Conservation (phyloP, 495 filamentous ascomycete species). For the Penicillium nucicola region DNA sequence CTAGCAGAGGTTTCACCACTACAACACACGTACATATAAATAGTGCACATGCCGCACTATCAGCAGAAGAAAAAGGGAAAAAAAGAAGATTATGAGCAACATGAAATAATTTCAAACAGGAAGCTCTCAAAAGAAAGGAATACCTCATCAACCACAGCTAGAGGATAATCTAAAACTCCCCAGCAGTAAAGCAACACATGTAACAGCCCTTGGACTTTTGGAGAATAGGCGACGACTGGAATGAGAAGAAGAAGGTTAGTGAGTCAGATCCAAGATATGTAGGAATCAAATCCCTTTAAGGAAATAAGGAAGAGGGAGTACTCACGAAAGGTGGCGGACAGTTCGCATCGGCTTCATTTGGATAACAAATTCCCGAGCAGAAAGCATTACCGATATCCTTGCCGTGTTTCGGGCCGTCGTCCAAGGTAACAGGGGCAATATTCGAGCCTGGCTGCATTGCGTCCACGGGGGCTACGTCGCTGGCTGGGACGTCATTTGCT, state of each 20-base stretch:
- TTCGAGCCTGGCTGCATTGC: slow-evolving; percentile 9
- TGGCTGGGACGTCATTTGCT: background rate
- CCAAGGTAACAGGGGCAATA: slow-evolving; percentile 11
- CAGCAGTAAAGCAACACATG: slow-evolving; percentile 21
- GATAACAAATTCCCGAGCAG: slow-evolving; percentile 23
- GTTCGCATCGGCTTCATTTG: slow-evolving; percentile 6
- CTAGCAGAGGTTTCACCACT: too few relatives aligned
- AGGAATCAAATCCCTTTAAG: background rate
- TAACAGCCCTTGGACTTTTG: slow-evolving; percentile 14
- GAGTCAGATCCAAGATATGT: background rate
- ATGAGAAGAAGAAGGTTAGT: background rate
- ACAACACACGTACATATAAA: too few relatives aligned
- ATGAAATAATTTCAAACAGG: too few relatives aligned
- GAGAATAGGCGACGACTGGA: slow-evolving; percentile 11
- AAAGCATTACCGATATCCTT: slow-evolving; percentile 26
- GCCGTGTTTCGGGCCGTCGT: slow-evolving; percentile 4
- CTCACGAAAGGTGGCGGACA: slow-evolving; percentile 21
- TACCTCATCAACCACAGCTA: too few relatives aligned
- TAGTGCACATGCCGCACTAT: too few relatives aligned
- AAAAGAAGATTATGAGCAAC: too few relatives aligned
- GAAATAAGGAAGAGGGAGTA: slow-evolving; percentile 3
- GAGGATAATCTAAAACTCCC: slow-evolving; percentile 13
- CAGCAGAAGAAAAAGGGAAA: too few relatives aligned
- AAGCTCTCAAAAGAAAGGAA: background rate
- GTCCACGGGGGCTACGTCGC: slow-evolving; percentile 12